These are phyloP conservation scores for Suillus ampliporus DNA, from an alignment of 768 basidiomycete genomes.

Conservation along the genomic window DNA sequence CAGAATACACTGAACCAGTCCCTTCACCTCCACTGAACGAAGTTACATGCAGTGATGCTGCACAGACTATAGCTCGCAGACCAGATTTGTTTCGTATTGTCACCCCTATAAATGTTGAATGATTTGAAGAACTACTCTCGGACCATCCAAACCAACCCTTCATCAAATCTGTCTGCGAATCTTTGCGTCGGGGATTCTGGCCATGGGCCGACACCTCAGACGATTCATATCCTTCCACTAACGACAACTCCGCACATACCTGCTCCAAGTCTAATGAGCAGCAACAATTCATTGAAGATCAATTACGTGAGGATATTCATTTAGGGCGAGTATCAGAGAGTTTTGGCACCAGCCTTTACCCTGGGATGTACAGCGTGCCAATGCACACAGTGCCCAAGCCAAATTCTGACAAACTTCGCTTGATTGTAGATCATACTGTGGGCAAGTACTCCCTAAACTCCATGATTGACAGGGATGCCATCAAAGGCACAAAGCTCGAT, in stretches of 20 bases:
- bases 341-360: constrained; percentile 34
- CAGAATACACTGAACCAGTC: background rate
- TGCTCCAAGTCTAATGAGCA: constrained; percentile 9
- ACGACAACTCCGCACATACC: background rate
- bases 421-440: constrained; percentile 37
- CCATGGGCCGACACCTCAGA: constrained; percentile 26
- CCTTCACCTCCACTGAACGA: background rate
- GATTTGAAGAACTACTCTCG: constrained; percentile 23
- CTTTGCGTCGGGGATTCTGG: constrained; percentile 40
- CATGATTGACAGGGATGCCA: constrained; percentile 28
- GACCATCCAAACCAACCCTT: constrained; percentile 38
- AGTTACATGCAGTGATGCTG: background rate
- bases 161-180: constrained; percentile 29
- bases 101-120: constrained; percentile 34
- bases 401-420: constrained; percentile 38
- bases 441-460: constrained; percentile 43
- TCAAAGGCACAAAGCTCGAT: background rate
- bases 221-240: background rate
- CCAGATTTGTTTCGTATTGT: constrained; percentile 23
- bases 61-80: background rate
- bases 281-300: constrained; percentile 29
- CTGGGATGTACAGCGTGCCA: constrained; percentile 50
- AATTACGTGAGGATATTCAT: constrained; percentile 12
- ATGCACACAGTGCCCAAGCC: constrained; percentile 49
- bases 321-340: constrained; percentile 23